Percentiles rank a stretch among this genome's conserved stretches.
These are phyloP conservation scores for Geopyxis carbonaria DNA, from an alignment of 495 filamentous ascomycete species.

Conservation along the genomic window DNA sequence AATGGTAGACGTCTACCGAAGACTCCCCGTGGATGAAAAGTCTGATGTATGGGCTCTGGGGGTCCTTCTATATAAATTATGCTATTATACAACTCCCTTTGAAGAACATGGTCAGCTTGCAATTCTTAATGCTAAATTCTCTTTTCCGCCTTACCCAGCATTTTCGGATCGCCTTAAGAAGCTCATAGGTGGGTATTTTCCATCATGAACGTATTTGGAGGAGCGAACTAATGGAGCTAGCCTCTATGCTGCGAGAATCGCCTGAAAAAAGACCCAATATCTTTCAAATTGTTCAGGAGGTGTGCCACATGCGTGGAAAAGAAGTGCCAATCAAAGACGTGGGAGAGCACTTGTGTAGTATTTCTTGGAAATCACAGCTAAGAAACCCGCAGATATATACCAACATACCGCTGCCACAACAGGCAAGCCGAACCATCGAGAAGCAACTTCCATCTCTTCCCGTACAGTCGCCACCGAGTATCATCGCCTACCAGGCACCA, in stretches of 20 bases:
- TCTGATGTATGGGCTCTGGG: constrained; percentile 97
- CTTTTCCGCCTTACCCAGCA: constrained; percentile 67
- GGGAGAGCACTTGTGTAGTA: constrained; percentile 22
- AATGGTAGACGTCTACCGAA: constrained; percentile 96
- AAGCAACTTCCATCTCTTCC: constrained; percentile 16
- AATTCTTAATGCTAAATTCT: constrained; percentile 93
- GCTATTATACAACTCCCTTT: constrained; percentile 98
- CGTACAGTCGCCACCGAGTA: constrained; percentile 20
- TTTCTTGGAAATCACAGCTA: constrained; percentile 23
- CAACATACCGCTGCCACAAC: constrained; percentile 37
- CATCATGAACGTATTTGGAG: constrained; percentile 7
- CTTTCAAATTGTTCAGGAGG: constrained; percentile 75
- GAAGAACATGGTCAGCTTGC: constrained; percentile 95
- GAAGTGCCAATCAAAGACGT: constrained; percentile 87
- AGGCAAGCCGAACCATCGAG: no score
- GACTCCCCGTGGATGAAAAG: constrained; percentile 95
- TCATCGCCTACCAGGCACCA: constrained; percentile 41
- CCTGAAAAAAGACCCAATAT: constrained; percentile 75
- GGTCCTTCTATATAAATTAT: constrained; percentile 91
- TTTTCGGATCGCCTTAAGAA: constrained; percentile 86
- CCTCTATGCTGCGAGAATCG: constrained; percentile 77
- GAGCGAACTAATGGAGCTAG: constrained; percentile 31
- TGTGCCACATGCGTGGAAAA: constrained; percentile 72
- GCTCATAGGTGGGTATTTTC: constrained; percentile 56
- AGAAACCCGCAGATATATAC: constrained; percentile 55